Base-by-base conservation (phyloP, 2,329 filamentous ascomycete species). In the Cylindrodendrum hubeiense region DNA sequence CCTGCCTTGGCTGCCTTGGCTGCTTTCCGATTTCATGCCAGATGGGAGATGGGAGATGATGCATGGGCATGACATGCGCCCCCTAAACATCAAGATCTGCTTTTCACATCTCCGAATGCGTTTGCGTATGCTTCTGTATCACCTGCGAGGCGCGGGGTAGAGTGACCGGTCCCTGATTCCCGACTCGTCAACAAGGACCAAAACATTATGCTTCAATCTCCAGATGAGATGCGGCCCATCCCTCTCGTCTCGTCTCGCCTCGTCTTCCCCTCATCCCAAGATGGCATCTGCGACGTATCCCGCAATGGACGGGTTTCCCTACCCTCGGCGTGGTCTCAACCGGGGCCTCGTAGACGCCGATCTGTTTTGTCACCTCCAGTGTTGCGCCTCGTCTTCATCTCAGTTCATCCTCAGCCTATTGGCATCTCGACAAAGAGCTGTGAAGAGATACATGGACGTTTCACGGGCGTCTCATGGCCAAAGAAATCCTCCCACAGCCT, bases 391-490 rank as follows among this genome's bases (percentile, higher is more conserved):
- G 44, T 43, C 43, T 50, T 54, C 49, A 53, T 58, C 54, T 58
- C 41, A 54, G 34, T 19, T 50, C n/a, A 19, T n/a, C 12, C 24
- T 28, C 41, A 49, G 41, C 61, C 39, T 63, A 53, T 52, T 39
- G 34, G 19, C 28, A 51, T 57, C 28, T 56, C 46, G 21, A 21
- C 12, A 37, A 51, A 39, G 15, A 47, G 37, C 51, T 26, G 34
- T 26, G 34, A 9, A 19, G 17, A 12, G n/a, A 12, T 37, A 43
- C 19, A 43, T 10, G n/a, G 44, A 17, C 46, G 61, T 63, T 63
- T 63, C 61, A 63, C 43, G 28, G 49, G 30, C 49, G 61, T 63
- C 54, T 63, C 61, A 54, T 50, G 47, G 47, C 49, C 43, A 46
- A 24, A 26, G 21, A 43, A 59, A 21, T 33, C 24, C 43, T 37